Evolutionary conservation across 306 rosid species (phyloP), one percentile per base, ranked within the genome.

Genomic region (Cicer cuneatum): DNA sequence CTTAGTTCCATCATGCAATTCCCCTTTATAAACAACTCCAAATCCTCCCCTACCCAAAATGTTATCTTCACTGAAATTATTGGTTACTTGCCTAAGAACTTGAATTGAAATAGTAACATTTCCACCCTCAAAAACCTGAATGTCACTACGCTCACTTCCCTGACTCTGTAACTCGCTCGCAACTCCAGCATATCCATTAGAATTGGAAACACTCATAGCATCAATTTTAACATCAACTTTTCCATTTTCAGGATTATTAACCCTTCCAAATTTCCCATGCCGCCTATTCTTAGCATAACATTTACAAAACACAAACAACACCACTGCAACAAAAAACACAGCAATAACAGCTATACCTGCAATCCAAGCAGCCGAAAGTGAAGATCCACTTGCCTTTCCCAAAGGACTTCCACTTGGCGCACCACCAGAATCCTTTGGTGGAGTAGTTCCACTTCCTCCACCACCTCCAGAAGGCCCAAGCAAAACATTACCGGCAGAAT

Each of bases 21-120:
- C 96, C 33, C 98, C 98, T 69, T 85, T 89, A 70, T 93, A 93
- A 71, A 93, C 98, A 66, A 88, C 92, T 38, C 98, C 98, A 77
- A 91, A 93, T 18, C 98, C 97, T 57, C 98, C 98, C 70, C 97
- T 84, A 2, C 98, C 98, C 76, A 89, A 73, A 41, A 90, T 86
- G 41, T 91, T 93, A 1, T 83, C 90, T 80, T 87, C 90, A 2
- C 89, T 86, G 71, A 93, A 93, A 72, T 93, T 89, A 81, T 89
- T 60, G 0, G 96, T 93, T 18, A 89, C 97, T 42, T 91, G 89
- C 68, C 88, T 66, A 45, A 93, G 86, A 77, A 93, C 89, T 43
- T 89, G 92, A 49, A 91, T 91, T 3, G 97, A 90, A 69, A 89
- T 88, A 0, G 86, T 46, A 12, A 80, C 91, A 51, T 86, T 89